Base-by-base conservation (phyloP, 2,329 filamentous ascomycete species). In the Neurospora crassa region DNA sequence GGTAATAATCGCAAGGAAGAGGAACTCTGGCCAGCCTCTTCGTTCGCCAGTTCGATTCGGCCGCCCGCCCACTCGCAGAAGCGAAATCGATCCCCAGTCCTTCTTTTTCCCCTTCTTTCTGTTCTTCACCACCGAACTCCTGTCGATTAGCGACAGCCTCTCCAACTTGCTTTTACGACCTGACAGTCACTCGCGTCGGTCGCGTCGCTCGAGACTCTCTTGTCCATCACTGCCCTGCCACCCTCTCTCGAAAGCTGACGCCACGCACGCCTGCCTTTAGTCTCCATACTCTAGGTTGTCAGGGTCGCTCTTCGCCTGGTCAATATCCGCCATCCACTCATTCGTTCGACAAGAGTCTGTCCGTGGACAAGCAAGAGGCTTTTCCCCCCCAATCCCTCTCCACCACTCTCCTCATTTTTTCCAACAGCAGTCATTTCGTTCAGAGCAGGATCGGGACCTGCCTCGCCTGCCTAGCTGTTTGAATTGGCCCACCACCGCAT, bases 361-460 rank as follows among this genome's bases (percentile, higher is more conserved):
- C 12, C 40, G 3, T 41, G 40, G 40, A 40, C 40, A 41, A 59
- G 47, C 29, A 63, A 34, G 53, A 63, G 53, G 53, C 24, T 3
- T n/a, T 34, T 34, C 29, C 53, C 53, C 24, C 24, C 34, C 53
- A 63, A 34, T 63, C 29, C 8, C 53, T 63, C 53, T 63, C 53
- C 53, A 63, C 24, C 74, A 76, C 75, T 74, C 72, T 71, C 75
- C 67, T 71, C 72, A 72, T 59, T 59, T 59, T 59, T 14, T 37
- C 47, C 53, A 34, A 5, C 74, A 75, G 74, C 69, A 71, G 74
- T 77, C 76, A 77, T 78, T 78, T 78, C 76, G 70, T 74, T 76
- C 74, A 76, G 72, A 63, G 29, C 71, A 75, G 69, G 71, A 71
- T 74, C 72, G 72, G 73, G 73, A 41, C 74, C 74, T 73, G 29